Evolutionary conservation across 164 flowering plant species (phyloP).

Genomic region (Brasenia schreberi): DNA sequence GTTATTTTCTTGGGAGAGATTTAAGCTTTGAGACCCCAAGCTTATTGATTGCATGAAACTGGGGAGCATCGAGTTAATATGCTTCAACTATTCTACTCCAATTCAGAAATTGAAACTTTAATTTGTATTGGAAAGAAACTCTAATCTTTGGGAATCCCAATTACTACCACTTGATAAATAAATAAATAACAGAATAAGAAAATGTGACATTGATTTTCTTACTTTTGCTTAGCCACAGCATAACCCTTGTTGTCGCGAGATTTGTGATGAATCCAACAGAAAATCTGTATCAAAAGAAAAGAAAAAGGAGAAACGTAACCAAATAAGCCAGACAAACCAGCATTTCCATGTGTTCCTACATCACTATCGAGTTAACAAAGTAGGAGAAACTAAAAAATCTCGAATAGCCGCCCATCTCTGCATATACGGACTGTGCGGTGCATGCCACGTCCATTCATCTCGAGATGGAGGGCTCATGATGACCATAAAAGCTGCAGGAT

Average conservation of each 20-base stretch:
- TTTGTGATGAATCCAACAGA: background rate
- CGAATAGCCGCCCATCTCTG: too few relatives aligned
- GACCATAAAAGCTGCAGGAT: background rate
- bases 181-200: too few relatives aligned
- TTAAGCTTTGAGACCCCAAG: background rate
- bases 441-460: background rate
- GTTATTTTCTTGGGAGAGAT: background rate
- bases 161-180: background rate
- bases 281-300: background rate
- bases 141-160: background rate
- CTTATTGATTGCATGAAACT: too few relatives aligned
- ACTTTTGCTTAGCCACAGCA: background rate
- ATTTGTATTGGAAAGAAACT: too few relatives aligned
- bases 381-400: background rate
- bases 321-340: too few relatives aligned
- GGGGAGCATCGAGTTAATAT: background rate
- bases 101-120: background rate
- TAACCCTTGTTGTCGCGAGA: background rate
- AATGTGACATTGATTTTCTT: too few relatives aligned
- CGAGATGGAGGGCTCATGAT: background rate
- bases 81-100: background rate
- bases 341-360: too few relatives aligned
- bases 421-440: too few relatives aligned
- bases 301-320: background rate
- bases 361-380: background rate